A percentile compares a stretch with the other conserved stretches of the same genome.
phyloP scores from a whole-genome alignment of 2,329 filamentous ascomycete genomes.

The Fusarium sp. region DNA sequence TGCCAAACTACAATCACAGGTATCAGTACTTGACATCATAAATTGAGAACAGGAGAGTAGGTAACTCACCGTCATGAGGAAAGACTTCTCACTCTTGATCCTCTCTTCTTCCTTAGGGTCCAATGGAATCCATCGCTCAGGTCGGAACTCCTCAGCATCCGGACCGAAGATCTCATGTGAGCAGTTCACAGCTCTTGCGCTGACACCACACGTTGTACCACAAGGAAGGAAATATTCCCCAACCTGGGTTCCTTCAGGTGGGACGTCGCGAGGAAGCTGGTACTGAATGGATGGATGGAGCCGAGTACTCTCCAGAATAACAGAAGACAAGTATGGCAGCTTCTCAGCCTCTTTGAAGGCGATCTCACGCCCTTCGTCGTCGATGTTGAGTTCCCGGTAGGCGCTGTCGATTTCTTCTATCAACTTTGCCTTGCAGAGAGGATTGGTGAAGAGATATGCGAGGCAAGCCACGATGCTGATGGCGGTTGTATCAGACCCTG shows the following conservation, averaged over 20 bases:
- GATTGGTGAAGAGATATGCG: background rate
- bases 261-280: slow-evolving; percentile 21
- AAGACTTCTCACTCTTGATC: slow-evolving; percentile 10
- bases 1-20: slow-evolving; percentile 4
- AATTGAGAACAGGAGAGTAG: fast-evolving
- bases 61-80: slow-evolving; percentile 14
- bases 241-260: background rate
- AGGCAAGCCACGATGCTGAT: slow-evolving; percentile 27
- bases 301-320: slow-evolving; percentile 20
- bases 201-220: slow-evolving; percentile 5
- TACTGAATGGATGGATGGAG: slow-evolving; percentile 29
- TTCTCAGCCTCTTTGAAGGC: slow-evolving; percentile 25
- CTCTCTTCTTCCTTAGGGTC: background rate
- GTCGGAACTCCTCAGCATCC: slow-evolving; percentile 16
- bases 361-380: slow-evolving; percentile 12
- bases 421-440: background rate
- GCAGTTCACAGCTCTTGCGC: slow-evolving; percentile 15
- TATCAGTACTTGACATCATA: background rate
- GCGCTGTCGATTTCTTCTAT: slow-evolving; percentile 15
- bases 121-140: slow-evolving; percentile 16
- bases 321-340: slow-evolving; percentile 19
- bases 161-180: slow-evolving; percentile 12
- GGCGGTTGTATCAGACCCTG: slow-evolving; percentile 29
- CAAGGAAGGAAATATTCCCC: slow-evolving; percentile 15
- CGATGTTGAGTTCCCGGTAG: slow-evolving; percentile 1